Evolutionary conservation across 345 rosid species (phyloP), one percentile per base, ranked within the genome.

Genomic region (Leavenworthia alabamica): DNA sequence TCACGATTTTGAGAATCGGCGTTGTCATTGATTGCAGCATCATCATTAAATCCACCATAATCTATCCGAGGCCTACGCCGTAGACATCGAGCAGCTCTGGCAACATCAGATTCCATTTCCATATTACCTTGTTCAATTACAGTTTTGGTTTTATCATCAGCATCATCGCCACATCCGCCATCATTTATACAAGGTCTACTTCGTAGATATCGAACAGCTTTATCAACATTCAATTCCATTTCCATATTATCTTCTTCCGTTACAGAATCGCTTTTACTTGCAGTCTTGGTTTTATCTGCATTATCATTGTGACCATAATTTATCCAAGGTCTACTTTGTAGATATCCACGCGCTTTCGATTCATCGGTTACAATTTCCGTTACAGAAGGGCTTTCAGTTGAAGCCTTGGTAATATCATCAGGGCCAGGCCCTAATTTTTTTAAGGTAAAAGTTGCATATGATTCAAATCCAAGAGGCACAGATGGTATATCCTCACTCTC

Each of bases 391-490:
- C 67, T 78, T 20, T 66, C 64, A 22, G 12, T 59, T 50, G 56
- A 53, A 47, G 39, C 37, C 36, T 77, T 88, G 43, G 45, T 64
- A 56, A 77, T 71, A 40, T 72, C 79, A 59, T 22, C 56, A 47
- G 41, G 45, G 56, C 69, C 85, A 43, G 81, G 73, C 32, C 27
- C 66, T 27, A 72, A 74, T 46, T 63, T 78, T 57, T 70, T 88
- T 70, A 86, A 52, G 23, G 80, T 78, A 66, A 90, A 84, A 47
- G 96, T 77, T 40, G 93, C 79, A 77, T 80, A 86, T 23, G 97
- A 78, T 79, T 90, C 99, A 45, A 94, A 94, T 20, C 99, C 99
- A 47, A 97, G 99, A 11, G 99, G 99, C 60, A 85, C 84, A 58
- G 90, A 73, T 16, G 87, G 97, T 67, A 90, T 58, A 8, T 90